Evolutionary conservation across 495 filamentous ascomycete genomes (phyloP), one percentile per base, ranked within the genome.

Genomic region (Pseudomonodictys pantanalensis): DNA sequence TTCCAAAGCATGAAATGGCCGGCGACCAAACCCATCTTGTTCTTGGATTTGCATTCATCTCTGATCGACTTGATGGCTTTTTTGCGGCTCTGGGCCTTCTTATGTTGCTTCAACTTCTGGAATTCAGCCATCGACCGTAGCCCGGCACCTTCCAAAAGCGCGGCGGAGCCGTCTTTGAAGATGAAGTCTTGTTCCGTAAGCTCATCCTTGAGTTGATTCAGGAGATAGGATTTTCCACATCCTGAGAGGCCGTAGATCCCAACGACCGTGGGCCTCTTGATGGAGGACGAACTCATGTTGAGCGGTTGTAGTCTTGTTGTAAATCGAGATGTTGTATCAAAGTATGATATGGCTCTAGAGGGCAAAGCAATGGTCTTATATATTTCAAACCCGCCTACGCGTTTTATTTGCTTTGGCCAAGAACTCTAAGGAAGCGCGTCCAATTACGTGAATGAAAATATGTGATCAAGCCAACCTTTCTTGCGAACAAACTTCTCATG

Each of bases 1-100:
- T 66, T 15, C 83, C 81, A 87, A 64, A 86, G 81, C 75, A 83
- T 83, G 67, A 75, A 79, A 63, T 87, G 83, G 18, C 84, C 83
- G 24, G 81, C 72, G 2, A 89, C 81, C 11, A 88, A 54, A 11
- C 65, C 84, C 10, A 69, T 56, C 53, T 72, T 71, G 28, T 72
- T 68, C 22, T 47, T 75, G 0, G 62, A 20, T 10, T 45, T 44
- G 57, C 78, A 81, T 47, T 77, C 59, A 7, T 74, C 30, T 33
- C 55, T 32, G 44, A 86, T 79, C 2, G n/a, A 59, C 4, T 74
- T 53, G 48, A 86, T 85, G 28, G 83, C 81, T 42, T 8, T 15
- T 8, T 15, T 15, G 32, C 32, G 32, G 32, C 7, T 7, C 32
- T 35, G 8, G 15, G 8, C 32, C 32, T 35, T 7, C 32, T 35